Base-by-base conservation (phyloP, 2,329 filamentous ascomycete species). In the Aureobasidium sp. region DNA sequence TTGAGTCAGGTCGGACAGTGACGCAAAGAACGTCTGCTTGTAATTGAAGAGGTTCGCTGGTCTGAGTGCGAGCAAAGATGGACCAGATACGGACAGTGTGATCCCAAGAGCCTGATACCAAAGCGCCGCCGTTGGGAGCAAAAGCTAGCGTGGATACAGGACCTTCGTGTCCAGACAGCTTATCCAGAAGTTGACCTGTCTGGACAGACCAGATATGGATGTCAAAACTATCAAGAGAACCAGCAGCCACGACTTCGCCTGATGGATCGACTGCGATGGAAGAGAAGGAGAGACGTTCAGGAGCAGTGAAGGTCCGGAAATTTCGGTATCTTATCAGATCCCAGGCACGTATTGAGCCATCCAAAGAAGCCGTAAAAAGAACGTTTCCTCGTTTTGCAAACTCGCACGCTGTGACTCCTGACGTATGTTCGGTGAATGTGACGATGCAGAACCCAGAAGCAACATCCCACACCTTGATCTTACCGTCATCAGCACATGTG, bases 151-250 rank as follows among this genome's bases (percentile, higher is more conserved):
- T 84, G 4, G 90, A 93, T 1, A 98, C 86, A 0, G 93, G 93
- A 0, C 91, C 93, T 71, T 98, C 91, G 61, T 98, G 93, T 1
- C 93, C 94, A 6, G 90, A 80, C 21, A 98, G 76, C 60, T 86
- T 86, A 66, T 98, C 93, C 5, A 98, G 81, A 16, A 98, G 76
- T 68, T 98, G 93, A 2, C 93, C 93, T 0, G 91, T 98, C 66
- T 98, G 93, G 3, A 98, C 94, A 4, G 89, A 96, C 93, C 93
- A 98, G 57, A 98, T 87, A 70, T 98, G 90, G 48, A 98, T 88
- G 64, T 97, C 91, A 60, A 96, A 97, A 4, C 90, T 95, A 68
- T 98, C 93, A 14, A 95, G 78, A 1, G 91, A 97, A 2, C 91
- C 93, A 8, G 93, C 93, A 56, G 91, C 95, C 3, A 98, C 87